Percentiles rank a stretch among this genome's conserved stretches.
These are phyloP conservation scores for Poterioochromonas sp. DNA, from an alignment of 352 stramenopile genomes.

Conservation along the genomic window DNA sequence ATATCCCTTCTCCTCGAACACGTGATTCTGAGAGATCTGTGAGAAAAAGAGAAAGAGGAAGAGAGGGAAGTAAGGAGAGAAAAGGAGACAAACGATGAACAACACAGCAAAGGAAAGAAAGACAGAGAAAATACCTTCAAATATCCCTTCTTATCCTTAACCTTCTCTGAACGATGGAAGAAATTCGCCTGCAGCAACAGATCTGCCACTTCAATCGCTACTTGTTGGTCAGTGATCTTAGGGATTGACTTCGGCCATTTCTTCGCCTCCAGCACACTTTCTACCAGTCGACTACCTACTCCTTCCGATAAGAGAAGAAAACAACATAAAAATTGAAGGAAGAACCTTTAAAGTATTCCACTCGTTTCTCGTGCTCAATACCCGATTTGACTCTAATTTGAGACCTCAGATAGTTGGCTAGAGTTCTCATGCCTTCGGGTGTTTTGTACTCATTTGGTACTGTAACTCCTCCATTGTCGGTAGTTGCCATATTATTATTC, in stretches of 20 bases:
- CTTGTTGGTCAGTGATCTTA: conserved; percentile 52
- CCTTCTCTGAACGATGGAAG: conserved; percentile 58
- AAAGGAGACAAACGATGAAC: background rate
- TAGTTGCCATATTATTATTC: no score
- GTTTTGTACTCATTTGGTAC: conserved; percentile 17
- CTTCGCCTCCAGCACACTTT: conserved; percentile 61
- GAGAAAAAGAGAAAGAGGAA: conserved; percentile 15
- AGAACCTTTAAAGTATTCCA: conserved; percentile 65
- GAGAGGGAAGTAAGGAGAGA: background rate
- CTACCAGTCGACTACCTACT: conserved; percentile 61
- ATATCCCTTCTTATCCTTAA: conserved; percentile 52
- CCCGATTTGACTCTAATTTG: conserved; percentile 51
- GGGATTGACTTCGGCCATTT: conserved; percentile 61
- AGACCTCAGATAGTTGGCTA: conserved; percentile 11
- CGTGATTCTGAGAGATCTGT: conserved; percentile 59
- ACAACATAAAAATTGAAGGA: background rate
- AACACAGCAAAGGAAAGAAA: no score
- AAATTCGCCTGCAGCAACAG: conserved; percentile 55
- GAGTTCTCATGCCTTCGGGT: background rate
- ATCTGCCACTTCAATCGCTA: conserved; percentile 57
- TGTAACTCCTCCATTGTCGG: no score
- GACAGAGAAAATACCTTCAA: conserved; percentile 49
- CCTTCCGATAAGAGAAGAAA: background rate
- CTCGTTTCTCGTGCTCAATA: conserved; percentile 60
- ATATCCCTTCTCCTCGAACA: conserved; percentile 88